Percentiles rank a stretch among this genome's conserved stretches.
Evolutionary conservation across 2,329 filamentous ascomycete genomes (phyloP).

Genomic region (Fusarium agapanthi): DNA sequence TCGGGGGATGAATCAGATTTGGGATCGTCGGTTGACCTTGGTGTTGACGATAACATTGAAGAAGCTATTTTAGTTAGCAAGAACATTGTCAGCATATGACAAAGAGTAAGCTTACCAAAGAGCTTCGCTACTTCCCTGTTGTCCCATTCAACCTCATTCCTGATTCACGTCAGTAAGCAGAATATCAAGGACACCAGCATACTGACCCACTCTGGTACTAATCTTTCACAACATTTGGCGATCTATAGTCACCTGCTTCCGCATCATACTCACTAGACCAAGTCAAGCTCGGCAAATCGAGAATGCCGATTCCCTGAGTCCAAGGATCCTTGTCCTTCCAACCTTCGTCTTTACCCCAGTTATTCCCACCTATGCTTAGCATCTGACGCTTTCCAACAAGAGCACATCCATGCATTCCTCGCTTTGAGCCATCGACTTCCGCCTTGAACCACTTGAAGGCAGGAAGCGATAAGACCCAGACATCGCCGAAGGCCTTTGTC

Average conservation of each 20-base stretch:
- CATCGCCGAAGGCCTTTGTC: background rate
- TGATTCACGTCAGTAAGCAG: background rate
- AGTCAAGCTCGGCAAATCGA: background rate
- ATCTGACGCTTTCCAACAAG: background rate
- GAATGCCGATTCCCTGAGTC: background rate
- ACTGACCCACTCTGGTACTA: background rate
- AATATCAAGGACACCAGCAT: rapidly evolving
- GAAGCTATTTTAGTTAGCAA: background rate
- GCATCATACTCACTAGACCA: background rate
- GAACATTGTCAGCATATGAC: rapidly evolving
- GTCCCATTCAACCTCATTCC: background rate
- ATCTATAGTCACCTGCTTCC: background rate
- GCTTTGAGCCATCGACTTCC: background rate
- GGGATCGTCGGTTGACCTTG: rapidly evolving
- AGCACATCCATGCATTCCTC: background rate
- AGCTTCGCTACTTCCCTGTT: background rate
- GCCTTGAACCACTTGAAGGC: conserved; percentile 6
- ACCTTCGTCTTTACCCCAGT: background rate
- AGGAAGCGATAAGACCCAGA: background rate
- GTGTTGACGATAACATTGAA: background rate
- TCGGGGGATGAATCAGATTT: rapidly evolving
- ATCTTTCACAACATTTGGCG: background rate
- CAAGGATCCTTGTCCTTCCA: background rate
- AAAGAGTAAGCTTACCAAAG: background rate
- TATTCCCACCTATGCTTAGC: background rate